phyloP scores from a whole-genome alignment of 371 early-diverging fungal genomes.

The Mortierella sp. region DNA sequence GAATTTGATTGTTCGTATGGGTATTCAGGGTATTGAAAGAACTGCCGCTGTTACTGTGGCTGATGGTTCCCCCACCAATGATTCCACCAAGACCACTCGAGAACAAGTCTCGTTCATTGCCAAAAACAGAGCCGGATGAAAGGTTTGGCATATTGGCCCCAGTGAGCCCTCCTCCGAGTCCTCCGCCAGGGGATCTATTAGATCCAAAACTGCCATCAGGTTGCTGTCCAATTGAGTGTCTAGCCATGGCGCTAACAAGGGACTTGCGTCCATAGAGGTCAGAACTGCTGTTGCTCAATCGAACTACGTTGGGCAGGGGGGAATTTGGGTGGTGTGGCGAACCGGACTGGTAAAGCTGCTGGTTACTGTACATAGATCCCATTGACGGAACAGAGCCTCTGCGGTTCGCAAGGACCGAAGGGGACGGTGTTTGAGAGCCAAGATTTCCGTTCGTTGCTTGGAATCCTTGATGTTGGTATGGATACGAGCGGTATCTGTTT shows the following conservation, averaged over 20 bases:
- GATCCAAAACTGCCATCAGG: slow-evolving; percentile 12
- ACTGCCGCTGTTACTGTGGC: slow-evolving; percentile 36
- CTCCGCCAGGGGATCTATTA: slow-evolving; percentile 5
- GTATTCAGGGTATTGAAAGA: slow-evolving; percentile 12
- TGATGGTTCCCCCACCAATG: slow-evolving; percentile 55
- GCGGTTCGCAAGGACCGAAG: slow-evolving; percentile 20
- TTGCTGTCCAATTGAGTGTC: slow-evolving; percentile 40
- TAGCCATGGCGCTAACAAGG: slow-evolving; percentile 41
- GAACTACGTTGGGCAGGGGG: slow-evolving; percentile 40
- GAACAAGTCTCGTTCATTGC: slow-evolving; percentile 39
- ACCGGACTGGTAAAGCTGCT: slow-evolving; percentile 23
- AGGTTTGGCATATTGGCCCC: slow-evolving; percentile 14
- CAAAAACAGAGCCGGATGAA: slow-evolving; percentile 30
- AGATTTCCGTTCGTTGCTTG: slow-evolving; percentile 13
- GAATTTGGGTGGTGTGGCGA: slow-evolving; percentile 27
- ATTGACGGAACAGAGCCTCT: slow-evolving; percentile 46
- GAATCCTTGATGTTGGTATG: slow-evolving; percentile 11
- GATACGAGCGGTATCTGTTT: slow-evolving; percentile 28
- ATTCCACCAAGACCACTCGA: slow-evolving; percentile 53
- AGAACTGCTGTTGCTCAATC: slow-evolving; percentile 44
- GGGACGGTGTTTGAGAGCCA: slow-evolving; percentile 1
- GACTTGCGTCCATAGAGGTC: slow-evolving; percentile 54
- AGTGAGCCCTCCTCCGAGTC: slow-evolving; percentile 7
- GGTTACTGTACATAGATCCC: slow-evolving; percentile 50
- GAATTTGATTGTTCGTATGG: background rate